A percentile compares a stretch with the other conserved stretches of the same genome.
These are phyloP conservation scores for Zychaea mexicana DNA, from an alignment of 371 early-diverging fungal genomes.

Conservation along the genomic window DNA sequence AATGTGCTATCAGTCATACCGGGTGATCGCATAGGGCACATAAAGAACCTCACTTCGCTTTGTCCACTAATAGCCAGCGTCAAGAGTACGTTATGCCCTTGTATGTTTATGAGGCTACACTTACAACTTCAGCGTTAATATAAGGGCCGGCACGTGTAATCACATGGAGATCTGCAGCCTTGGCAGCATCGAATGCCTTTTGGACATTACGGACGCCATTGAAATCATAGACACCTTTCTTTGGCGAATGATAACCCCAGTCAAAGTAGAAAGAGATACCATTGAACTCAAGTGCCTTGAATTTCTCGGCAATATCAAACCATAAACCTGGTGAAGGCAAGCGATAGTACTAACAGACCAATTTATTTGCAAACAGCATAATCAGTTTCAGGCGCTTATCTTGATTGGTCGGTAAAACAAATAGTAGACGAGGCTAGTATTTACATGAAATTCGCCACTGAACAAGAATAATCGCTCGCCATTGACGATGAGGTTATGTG, in stretches of 20 bases:
- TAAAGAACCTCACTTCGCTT: no score
- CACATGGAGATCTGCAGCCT: slow-evolving; percentile 21
- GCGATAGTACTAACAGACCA: slow-evolving; percentile 13
- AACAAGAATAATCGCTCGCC: slow-evolving; percentile 17
- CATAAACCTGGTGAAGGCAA: slow-evolving; percentile 20
- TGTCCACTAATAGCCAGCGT: not conserved
- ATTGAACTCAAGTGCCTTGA: slow-evolving; percentile 26
- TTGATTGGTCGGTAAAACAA: not conserved
- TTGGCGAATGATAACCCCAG: slow-evolving; percentile 30
- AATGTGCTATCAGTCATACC: no score
- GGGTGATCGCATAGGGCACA: no score
- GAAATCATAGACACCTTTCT: slow-evolving; percentile 23
- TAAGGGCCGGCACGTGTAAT: slow-evolving; percentile 28
- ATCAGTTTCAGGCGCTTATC: not conserved
- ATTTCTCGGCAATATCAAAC: slow-evolving; percentile 23
- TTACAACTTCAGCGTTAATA: slow-evolving; percentile 23
- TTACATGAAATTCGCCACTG: slow-evolving; percentile 19
- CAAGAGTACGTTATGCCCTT: not conserved
- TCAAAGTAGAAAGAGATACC: slow-evolving; percentile 25
- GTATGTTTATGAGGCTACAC: not conserved
- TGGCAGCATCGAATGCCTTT: slow-evolving; percentile 19
- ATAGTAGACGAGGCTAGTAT: not conserved
- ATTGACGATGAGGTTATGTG: slow-evolving; percentile 16
- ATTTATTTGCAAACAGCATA: not conserved
- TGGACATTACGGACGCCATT: slow-evolving; percentile 26